Base-by-base conservation (phyloP, 495 filamentous ascomycete species). In the Penicillium waksmanii region DNA sequence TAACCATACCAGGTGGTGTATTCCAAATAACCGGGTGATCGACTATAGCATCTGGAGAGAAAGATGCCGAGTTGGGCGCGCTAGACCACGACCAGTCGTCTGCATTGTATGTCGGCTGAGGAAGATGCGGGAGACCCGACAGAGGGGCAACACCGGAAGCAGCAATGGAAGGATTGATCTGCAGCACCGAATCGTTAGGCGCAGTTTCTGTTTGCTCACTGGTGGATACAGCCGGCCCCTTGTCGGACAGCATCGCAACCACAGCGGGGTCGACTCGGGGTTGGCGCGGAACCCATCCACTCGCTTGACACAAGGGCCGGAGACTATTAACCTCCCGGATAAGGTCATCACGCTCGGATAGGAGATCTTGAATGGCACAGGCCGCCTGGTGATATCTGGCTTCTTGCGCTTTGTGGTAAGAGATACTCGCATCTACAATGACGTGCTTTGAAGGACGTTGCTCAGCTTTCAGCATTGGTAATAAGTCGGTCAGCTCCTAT, bases 361-460 rank as follows among this genome's bases (percentile, higher is more conserved):
- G 4, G 5, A 61, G 27, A 11, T 44, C 10, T 25, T 61, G 42
- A 31, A 65, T 25, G 13, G 50, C 42, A 19, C 34, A 35, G 18
- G 19, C 34, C 7, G 50, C 53, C 12, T 57, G 53, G 23, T 35
- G 5, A 49, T 8, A 55, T 38, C 25, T 57, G 25, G 36, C 38
- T 33, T 65, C 42, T n/a, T 65, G 62, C 5, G 57, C 19, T 36
- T 52, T 52, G 31, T 65, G 62, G 18, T 65, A 55, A 12, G 62
- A 21, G 19, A 65, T 65, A 38, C 62, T 65, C 1, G 57, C 57
- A 27, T 65, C 58, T 25, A 65, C 53, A 38, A 65, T 65, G 31
- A 58, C 56, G 36, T 65, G 58, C 50, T 65, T 65, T 3, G 62
- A 65, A 17, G 55, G 62, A 13, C 62, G 58, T 9, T 27, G 25